Evolutionary conservation across 2,329 filamentous ascomycete genomes (phyloP).

Genomic region (Kalmusia sp.): DNA sequence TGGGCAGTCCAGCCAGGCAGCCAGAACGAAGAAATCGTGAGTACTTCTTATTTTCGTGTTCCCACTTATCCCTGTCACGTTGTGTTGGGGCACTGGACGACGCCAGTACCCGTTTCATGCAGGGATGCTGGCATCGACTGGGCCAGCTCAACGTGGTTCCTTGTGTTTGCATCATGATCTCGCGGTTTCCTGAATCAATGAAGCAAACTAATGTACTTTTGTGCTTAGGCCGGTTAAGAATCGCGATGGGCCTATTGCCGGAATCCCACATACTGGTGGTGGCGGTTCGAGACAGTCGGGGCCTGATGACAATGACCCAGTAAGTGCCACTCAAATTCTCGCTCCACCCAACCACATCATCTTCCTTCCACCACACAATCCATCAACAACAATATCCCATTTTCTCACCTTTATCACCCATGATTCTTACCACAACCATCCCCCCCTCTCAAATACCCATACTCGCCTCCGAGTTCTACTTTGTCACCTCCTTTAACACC

Average conservation of each 20-base stretch:
- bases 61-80: constrained; percentile 17
- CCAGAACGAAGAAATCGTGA: constrained; percentile 49
- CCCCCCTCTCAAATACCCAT: constrained; percentile 40
- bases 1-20: constrained; percentile 32
- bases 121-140: constrained; percentile 34
- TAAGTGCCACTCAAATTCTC: constrained; percentile 55
- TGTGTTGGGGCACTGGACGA: constrained; percentile 22
- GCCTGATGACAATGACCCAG: constrained; percentile 63
- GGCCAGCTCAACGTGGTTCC: constrained; percentile 43
- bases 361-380: constrained; percentile 45
- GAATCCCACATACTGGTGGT: constrained; percentile 63
- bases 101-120: constrained; percentile 34
- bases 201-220: constrained; percentile 38
- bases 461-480: constrained; percentile 43
- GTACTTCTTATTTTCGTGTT: constrained; percentile 25
- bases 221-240: constrained; percentile 75
- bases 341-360: constrained; percentile 51
- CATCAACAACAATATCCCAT: constrained; percentile 36
- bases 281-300: constrained; percentile 69
- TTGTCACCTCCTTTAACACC: constrained; percentile 50
- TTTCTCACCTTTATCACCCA: constrained; percentile 38
- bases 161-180: constrained; percentile 33
- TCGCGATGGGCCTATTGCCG: constrained; percentile 72
- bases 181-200: constrained; percentile 24
- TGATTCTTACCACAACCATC: constrained; percentile 39